Percentiles rank a stretch among this genome's conserved stretches.
phyloP scores from a whole-genome alignment of 2,329 filamentous ascomycete genomes.

The Ustulina deusta region DNA sequence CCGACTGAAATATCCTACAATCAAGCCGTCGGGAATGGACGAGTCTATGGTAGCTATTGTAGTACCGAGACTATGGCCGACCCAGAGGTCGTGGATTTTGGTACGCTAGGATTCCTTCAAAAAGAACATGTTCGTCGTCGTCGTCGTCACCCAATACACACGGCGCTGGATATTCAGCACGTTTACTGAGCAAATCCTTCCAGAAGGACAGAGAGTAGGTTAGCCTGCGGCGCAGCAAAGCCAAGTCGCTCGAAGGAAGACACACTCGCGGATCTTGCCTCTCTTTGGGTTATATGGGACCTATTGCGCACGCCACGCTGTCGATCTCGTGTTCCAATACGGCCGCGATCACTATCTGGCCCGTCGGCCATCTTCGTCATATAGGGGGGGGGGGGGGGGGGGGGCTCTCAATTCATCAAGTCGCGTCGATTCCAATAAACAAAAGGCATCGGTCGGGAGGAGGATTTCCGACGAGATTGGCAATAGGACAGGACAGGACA shows the following conservation, averaged over 20 bases:
- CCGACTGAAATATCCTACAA: neutral
- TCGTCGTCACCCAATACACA: neutral
- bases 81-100: neutral
- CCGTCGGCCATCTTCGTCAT: neutral
- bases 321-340: constrained; percentile 31
- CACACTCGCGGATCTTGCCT: constrained; percentile 22
- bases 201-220: constrained; percentile 3
- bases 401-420: constrained; percentile 12
- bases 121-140: no score
- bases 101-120: constrained; percentile 25
- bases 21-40: constrained; percentile 1
- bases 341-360: neutral
- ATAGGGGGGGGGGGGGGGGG: no score
- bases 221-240: constrained; percentile 33
- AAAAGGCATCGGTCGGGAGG: constrained; percentile 2
- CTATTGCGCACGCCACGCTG: constrained; percentile 7
- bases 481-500: neutral
- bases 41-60: neutral
- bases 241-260: constrained; percentile 24
- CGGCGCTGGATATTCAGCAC: neutral
- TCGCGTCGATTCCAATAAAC: constrained; percentile 9
- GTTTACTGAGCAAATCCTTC: constrained; percentile 14
- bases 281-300: constrained; percentile 11
- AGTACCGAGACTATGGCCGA: neutral
- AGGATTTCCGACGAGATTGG: constrained; percentile 10